A percentile compares a stretch with the other conserved stretches of the same genome.
Conservation (phyloP, 2,329 filamentous ascomycete genomes). For the Penicillium expansum region DNA sequence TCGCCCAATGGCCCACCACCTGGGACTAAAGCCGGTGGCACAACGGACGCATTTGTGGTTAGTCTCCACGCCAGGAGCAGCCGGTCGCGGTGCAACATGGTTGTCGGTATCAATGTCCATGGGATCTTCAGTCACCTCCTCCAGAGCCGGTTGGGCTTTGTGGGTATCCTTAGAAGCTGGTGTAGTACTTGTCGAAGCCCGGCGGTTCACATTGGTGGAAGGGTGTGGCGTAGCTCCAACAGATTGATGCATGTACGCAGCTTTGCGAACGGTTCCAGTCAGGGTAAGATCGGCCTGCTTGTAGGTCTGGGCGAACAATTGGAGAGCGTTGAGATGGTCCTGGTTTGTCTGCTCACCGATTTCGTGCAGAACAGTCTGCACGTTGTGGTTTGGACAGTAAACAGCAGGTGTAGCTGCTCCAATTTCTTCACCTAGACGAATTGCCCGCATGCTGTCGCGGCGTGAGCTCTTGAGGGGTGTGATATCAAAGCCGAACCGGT, state of each 20-base stretch:
- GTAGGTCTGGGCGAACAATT: conserved; percentile 82
- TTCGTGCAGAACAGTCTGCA: conserved; percentile 70
- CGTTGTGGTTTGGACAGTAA: conserved; percentile 88
- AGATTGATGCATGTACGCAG: conserved; percentile 61
- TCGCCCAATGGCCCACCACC: conserved; percentile 63
- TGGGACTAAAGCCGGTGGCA: conserved; percentile 41
- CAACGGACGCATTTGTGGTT: conserved; percentile 42
- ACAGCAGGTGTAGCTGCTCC: conserved; percentile 81
- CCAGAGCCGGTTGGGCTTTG: conserved; percentile 15
- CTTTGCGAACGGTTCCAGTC: conserved; percentile 90
- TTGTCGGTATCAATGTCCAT: conserved; percentile 35
- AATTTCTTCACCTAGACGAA: conserved; percentile 75
- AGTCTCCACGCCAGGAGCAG: conserved; percentile 14
- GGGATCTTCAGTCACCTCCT: conserved; percentile 25
- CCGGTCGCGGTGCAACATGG: conserved; percentile 19
- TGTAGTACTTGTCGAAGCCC: conserved; percentile 55
- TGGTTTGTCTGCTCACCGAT: conserved; percentile 75
- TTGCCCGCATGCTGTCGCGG: conserved; percentile 73
- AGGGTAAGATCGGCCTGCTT: conserved; percentile 91
- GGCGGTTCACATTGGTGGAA: conserved; percentile 46
- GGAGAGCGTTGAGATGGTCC: conserved; percentile 72
- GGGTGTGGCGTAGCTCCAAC: conserved; percentile 34
- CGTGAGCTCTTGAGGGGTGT: conserved; percentile 85
- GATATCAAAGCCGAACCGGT: conserved; percentile 85
- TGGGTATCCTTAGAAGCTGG: conserved; percentile 18